Evolutionary conservation across 2,329 filamentous ascomycete species (phyloP).

Genomic region (Pezicula rhizophila): DNA sequence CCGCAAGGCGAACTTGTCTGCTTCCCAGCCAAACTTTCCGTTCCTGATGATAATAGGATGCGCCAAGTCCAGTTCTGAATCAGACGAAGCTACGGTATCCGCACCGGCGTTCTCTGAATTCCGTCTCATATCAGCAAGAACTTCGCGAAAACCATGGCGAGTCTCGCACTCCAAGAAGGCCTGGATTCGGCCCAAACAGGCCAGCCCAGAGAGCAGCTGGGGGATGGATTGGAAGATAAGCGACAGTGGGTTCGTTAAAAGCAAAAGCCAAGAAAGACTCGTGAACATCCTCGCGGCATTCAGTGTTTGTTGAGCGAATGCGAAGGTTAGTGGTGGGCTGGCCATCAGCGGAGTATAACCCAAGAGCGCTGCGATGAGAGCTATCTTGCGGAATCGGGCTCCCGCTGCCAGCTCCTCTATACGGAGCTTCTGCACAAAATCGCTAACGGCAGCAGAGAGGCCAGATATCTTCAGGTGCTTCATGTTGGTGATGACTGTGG

Average conservation of each 20-base stretch:
- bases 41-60: constrained; percentile 11
- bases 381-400: constrained; percentile 18
- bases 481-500: constrained; percentile 32
- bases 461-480: constrained; percentile 35
- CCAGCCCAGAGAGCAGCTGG: constrained; percentile 9
- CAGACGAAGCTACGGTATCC: background rate
- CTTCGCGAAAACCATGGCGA: constrained; percentile 11
- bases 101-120: constrained; percentile 2
- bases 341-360: constrained; percentile 12
- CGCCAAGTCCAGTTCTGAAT: background rate
- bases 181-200: constrained; percentile 6
- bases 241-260: constrained; percentile 15
- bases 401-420: constrained; percentile 27
- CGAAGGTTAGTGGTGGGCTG: constrained; percentile 11
- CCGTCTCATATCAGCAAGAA: constrained; percentile 3
- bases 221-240: constrained; percentile 15
- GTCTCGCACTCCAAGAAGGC: constrained; percentile 11
- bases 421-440: constrained; percentile 29
- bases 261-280: constrained; percentile 12
- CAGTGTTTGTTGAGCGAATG: constrained; percentile 10
- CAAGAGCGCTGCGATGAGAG: constrained; percentile 8
- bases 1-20: constrained; percentile 14
- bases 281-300: constrained; percentile 13
- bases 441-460: constrained; percentile 24
- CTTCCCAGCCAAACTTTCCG: constrained; percentile 23